These are phyloP conservation scores for Fremontodendron californicum DNA, from an alignment of 345 rosid genomes.

Conservation along the genomic window DNA sequence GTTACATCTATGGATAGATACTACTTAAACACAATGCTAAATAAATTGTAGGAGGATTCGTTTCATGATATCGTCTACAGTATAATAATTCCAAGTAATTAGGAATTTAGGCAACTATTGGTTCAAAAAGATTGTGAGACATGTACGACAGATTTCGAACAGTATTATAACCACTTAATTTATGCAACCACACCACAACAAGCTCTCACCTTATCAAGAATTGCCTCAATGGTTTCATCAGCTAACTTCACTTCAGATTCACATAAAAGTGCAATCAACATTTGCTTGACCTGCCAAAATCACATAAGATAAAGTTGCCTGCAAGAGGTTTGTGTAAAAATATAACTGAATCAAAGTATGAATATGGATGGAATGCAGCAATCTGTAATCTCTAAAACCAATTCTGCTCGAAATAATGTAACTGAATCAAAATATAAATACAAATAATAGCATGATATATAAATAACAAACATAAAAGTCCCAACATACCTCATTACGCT, in stretches of 20 bases:
- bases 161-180: not conserved
- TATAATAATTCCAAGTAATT: not conserved
- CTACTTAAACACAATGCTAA: too few species aligned
- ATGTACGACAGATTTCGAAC: not conserved
- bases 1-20: too few species aligned
- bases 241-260: constrained; percentile 98
- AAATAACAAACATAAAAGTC: constrained; percentile 1
- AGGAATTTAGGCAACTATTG: not conserved
- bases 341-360: constrained; percentile 15
- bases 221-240: constrained; percentile 92
- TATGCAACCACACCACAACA: not conserved
- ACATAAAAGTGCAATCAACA: constrained; percentile 92
- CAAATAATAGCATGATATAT: not conserved
- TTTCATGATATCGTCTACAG: not conserved
- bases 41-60: not conserved
- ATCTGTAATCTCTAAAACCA: not conserved
- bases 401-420: not conserved
- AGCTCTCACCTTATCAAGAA: constrained; percentile 78
- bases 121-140: not conserved
- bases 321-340: constrained; percentile 14
- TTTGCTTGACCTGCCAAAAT: constrained; percentile 87
- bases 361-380: not conserved
- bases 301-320: constrained; percentile 27
- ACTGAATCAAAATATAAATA: not conserved
- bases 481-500: constrained; percentile 79